phyloP scores from a whole-genome alignment of 1,284 basidiomycete species.

The Rhodotorula sp. region DNA sequence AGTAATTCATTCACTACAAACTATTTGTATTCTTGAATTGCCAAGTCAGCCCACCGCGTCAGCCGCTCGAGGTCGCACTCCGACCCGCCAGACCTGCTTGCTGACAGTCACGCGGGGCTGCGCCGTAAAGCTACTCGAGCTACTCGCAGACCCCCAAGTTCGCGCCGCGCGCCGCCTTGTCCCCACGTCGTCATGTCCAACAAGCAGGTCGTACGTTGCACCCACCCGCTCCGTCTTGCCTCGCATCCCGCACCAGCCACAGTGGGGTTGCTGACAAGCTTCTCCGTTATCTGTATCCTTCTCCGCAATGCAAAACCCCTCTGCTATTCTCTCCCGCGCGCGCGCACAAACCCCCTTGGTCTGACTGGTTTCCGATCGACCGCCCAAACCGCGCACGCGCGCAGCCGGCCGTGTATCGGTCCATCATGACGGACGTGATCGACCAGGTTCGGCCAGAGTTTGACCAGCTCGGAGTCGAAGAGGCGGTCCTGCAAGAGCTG shows the following conservation, averaged over 20 bases:
- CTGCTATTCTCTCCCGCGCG: not conserved
- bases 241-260: not conserved
- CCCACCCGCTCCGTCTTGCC: not conserved
- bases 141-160: no score
- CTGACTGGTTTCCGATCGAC: no score
- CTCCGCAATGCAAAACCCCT: not conserved
- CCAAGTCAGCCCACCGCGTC: not conserved
- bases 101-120: not conserved
- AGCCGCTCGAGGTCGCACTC: not conserved
- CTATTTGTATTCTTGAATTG: not conserved
- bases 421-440: constrained; percentile 96
- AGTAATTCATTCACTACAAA: not conserved
- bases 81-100: not conserved
- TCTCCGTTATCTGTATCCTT: not conserved
- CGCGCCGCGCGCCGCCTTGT: not conserved
- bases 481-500: constrained; percentile 83
- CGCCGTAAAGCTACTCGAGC: no score
- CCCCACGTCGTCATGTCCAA: constrained; percentile 15
- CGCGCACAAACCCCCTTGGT: no score
- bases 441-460: constrained; percentile 85
- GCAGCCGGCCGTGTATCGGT: constrained; percentile 86
- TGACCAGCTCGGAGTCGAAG: constrained; percentile 92
- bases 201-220: constrained; percentile 11
- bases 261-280: not conserved
- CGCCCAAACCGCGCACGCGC: no score